Evolutionary conservation across 345 rosid genomes (phyloP), one percentile per base, ranked within the genome.

Genomic region (Sisymbrium altissimum): DNA sequence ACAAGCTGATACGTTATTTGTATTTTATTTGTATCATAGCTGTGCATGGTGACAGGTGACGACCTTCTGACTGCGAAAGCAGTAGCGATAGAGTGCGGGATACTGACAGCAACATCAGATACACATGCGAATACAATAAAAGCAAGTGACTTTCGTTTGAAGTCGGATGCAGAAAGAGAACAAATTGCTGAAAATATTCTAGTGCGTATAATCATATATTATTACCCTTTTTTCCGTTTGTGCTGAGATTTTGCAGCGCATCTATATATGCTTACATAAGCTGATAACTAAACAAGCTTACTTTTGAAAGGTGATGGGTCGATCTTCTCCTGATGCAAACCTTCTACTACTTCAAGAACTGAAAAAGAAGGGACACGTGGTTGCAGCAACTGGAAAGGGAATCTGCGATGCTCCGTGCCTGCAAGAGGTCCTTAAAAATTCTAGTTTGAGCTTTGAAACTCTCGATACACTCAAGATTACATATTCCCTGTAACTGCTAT

Each of bases 11-110:
- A 50, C 23, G 15, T 11, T 23, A 23, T 4, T 50, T 14, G 56
- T 50, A 11, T 23, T 23, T 50, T 50, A 50, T 50, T 9, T 50
- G 56, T 50, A 50, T 50, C 32, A 23, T 50, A 50, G 56, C 13
- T 50, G 32, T 50, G 56, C 56, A 50, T 50, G 56, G 56, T 50
- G 56, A 50, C 56, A 23, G 56, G 32, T 29, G 56, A 50, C 56
- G 56, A 50, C 56, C 56, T 50, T 50, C 56, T 50, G 32, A 50
- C 56, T 23, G 56, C 56, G 32, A 50, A 50, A 50, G 56, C 56
- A 23, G 23, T 23, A 50, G 56, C 56, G 15, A 50, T 2, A 3
- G 32, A 50, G 56, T 50, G 56, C 15, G 56, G 56, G 32, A 50
- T 50, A 50, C 56, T 50, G 56, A 23, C 32, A 23, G 30, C 29